These are phyloP conservation scores for Hordeum pubiflorum DNA, from an alignment of 202 grass and related monocot genomes.

Conservation along the genomic window DNA sequence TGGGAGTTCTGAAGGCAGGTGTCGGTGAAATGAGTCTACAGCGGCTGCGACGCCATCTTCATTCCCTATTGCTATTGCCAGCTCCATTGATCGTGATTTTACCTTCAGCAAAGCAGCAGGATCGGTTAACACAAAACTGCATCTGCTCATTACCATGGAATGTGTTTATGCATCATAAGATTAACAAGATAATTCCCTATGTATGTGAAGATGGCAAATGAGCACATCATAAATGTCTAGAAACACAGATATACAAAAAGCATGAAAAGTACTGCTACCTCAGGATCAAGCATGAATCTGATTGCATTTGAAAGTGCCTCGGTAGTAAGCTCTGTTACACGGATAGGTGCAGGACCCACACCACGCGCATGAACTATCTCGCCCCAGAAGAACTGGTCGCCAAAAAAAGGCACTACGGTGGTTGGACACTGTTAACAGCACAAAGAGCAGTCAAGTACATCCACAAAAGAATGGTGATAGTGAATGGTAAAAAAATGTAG, in stretches of 20 bases:
- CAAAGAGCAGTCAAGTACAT: conserved; percentile 5
- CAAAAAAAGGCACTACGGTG: conserved; percentile 81
- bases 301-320: conserved; percentile 73
- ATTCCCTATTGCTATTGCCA: conserved; percentile 75
- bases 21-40: conserved; percentile 70
- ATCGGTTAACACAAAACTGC: conserved; percentile 7
- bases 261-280: conserved; percentile 40
- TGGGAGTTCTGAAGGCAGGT: conserved; percentile 64
- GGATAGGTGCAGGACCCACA: conserved; percentile 75
- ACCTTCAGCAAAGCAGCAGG: conserved; percentile 52
- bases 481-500: background rate
- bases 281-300: conserved; percentile 84
- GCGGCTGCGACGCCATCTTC: conserved; percentile 87
- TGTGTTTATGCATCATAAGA: background rate
- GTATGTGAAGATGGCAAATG: background rate
- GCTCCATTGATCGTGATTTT: conserved; percentile 61
- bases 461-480: background rate
- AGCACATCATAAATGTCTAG: background rate
- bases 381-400: conserved; percentile 95
- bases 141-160: conserved; percentile 5
- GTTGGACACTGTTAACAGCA: conserved; percentile 68
- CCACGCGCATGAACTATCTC: conserved; percentile 71
- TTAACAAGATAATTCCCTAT: background rate
- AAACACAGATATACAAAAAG: background rate
- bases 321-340: conserved; percentile 68